Conservation (phyloP, 495 filamentous ascomycete species). For the Margaritispora aquatica region DNA sequence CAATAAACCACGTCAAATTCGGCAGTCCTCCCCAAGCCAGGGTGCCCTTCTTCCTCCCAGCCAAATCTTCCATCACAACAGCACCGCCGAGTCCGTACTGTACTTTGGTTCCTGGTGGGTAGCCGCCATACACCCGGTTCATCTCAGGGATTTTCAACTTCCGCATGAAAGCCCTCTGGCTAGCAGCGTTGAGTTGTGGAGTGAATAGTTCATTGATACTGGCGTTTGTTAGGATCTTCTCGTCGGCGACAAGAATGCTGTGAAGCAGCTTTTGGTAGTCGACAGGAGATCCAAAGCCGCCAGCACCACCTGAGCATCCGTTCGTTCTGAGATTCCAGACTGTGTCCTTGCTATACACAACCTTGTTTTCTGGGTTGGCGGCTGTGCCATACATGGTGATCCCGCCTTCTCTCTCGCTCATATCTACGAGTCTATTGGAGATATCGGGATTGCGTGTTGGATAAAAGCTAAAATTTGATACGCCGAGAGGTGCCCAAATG, state of each 20-base stretch:
- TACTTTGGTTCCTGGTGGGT: constrained; percentile 15
- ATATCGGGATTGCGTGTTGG: constrained; percentile 34
- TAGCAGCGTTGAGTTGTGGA: constrained; percentile 23
- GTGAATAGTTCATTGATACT: constrained; percentile 40
- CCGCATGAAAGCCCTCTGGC: not conserved
- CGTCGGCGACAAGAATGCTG: constrained; percentile 36
- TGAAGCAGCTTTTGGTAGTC: constrained; percentile 39
- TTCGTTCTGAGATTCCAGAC: not conserved
- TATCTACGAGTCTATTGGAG: constrained; percentile 26
- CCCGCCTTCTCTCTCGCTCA: constrained; percentile 24
- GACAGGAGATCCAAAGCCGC: constrained; percentile 28
- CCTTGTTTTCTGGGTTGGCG: constrained; percentile 18
- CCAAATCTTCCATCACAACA: constrained; percentile 23
- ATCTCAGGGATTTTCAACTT: constrained; percentile 2
- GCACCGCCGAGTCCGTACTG: constrained; percentile 31
- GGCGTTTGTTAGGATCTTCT: constrained; percentile 32
- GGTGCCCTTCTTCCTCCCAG: constrained; percentile 22
- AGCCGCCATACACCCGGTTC: constrained; percentile 2
- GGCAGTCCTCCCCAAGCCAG: constrained; percentile 15
- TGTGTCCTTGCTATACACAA: constrained; percentile 26
- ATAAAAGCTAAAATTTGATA: constrained; percentile 46
- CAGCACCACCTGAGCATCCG: constrained; percentile 37
- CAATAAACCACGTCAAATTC: constrained; percentile 18
- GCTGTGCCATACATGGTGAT: not conserved
- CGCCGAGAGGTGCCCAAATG: constrained; percentile 49